Conservation (phyloP, 2,329 filamentous ascomycete species). For the Paraphaeosphaeria sporulosa region DNA sequence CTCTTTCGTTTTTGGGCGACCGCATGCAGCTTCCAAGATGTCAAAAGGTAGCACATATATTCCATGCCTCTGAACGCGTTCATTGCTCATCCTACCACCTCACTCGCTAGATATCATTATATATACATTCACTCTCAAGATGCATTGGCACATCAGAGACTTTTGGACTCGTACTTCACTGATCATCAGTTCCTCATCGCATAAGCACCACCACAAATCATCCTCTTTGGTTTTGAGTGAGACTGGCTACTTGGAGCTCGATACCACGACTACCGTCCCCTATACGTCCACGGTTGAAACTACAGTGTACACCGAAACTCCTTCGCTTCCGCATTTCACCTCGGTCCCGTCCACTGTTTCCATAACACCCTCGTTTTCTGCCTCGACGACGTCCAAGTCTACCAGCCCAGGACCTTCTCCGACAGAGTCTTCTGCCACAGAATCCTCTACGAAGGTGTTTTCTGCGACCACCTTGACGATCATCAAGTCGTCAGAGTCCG, state of each 20-base stretch:
- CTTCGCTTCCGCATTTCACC: conserved; percentile 4
- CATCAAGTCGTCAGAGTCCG: too few relatives aligned
- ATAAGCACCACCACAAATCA: not conserved
- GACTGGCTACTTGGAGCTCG: not conserved
- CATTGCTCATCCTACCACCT: conserved; percentile 1
- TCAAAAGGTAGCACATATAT: conserved; percentile 17
- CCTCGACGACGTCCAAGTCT: not conserved
- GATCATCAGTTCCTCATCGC: conserved; percentile 5
- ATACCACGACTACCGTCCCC: not conserved
- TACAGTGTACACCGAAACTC: not conserved
- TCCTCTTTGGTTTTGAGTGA: not conserved
- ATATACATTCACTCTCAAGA: conserved; percentile 14
- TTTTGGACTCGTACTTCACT: conserved; percentile 17
- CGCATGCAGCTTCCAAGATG: conserved; percentile 28
- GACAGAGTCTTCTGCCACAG: too few relatives aligned
- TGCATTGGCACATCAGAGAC: conserved; percentile 15
- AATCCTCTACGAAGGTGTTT: too few relatives aligned
- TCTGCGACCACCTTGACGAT: too few relatives aligned
- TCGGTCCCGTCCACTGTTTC: not conserved
- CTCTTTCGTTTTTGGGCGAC: conserved; percentile 19
- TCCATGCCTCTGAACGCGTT: conserved; percentile 13
- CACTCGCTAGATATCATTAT: conserved; percentile 5
- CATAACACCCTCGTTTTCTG: conserved; percentile 2
- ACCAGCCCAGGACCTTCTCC: not conserved
- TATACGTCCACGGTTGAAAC: not conserved